These are phyloP conservation scores for Trypethelium eluteriae DNA, from an alignment of 495 filamentous ascomycete genomes.

Conservation along the genomic window DNA sequence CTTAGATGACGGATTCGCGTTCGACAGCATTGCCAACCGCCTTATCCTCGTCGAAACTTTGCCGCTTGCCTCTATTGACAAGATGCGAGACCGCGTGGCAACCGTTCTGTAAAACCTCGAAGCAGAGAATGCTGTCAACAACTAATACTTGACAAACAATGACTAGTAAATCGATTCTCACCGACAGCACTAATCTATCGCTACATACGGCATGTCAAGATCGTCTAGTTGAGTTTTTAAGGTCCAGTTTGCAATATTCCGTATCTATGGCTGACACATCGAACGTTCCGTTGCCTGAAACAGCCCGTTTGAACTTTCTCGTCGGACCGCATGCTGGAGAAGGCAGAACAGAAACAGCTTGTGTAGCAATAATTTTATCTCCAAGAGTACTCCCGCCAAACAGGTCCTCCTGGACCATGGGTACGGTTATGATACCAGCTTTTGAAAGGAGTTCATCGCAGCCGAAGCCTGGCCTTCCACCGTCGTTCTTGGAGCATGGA, in stretches of 20 bases:
- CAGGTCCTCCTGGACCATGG: background rate
- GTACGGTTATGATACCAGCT: background rate
- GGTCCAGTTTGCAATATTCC: background rate
- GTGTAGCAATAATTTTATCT: background rate
- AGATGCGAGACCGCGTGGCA: background rate
- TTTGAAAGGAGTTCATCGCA: background rate
- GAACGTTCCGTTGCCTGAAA: background rate
- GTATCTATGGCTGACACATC: background rate
- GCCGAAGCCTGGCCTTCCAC: background rate
- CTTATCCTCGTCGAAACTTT: background rate
- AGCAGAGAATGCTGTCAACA: slow-evolving; percentile 1
- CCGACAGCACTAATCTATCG: background rate
- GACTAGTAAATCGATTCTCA: background rate
- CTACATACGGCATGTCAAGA: slow-evolving; percentile 1
- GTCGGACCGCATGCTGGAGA: background rate
- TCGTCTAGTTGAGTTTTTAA: background rate
- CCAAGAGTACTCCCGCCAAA: background rate
- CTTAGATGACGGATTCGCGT: background rate
- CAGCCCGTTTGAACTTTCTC: background rate
- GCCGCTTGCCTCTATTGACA: background rate
- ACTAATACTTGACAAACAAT: background rate
- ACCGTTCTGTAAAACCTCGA: slow-evolving; percentile 1
- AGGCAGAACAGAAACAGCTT: background rate
- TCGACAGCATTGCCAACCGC: background rate
- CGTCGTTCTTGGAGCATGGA: background rate